Base-by-base conservation (phyloP, 2,329 filamentous ascomycete species). In the Paracoccidioides brasiliensis region DNA sequence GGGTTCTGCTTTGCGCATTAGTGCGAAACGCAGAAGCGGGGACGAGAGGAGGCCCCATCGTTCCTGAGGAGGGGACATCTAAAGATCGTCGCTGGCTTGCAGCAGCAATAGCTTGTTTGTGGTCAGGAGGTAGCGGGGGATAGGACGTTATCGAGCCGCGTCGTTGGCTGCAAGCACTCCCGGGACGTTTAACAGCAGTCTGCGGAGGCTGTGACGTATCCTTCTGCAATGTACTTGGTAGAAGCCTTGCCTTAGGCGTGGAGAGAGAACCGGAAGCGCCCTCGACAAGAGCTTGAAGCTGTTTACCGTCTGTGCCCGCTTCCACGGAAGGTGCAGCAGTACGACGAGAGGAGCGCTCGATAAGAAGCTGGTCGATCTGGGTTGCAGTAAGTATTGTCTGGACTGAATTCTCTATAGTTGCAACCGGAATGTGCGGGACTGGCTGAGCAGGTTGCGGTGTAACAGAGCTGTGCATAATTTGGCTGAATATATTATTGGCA, bases 341-440 rank as follows among this genome's bases (percentile, higher is more conserved):
- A 7, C 68, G 66, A 12, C 67, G 65, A 37, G 63, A 56, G 55
- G 45, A 54, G 62, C 80, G 82, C 54, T 78, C 76, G 61, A 79
- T 78, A 55, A 94, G 72, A 64, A 95, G 77, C 55, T 82, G 79
- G 62, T 95, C 90, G 60, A 95, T 88, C 55, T 86, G 83, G 52
- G 86, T 81, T 0, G 87, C 81, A n/a, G 89, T 94, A 35, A 96
- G 76, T 42, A 85, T 78, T 30, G 90, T 96, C 71, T 96, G 91
- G 12, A 86, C 85, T 54, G 84, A 81, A 61, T 86, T 84, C 63
- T 95, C 88, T 22, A 77, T 73, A 58, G 78, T 85, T 55, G 72
- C 69, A 43, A 72, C 59, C 28, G 66, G 68, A 63, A 57, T 44
- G n/a, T 46, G 38, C 50, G 57, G 28, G 28, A n/a, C 38, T 14